These are phyloP conservation scores for Cardamine occulta DNA, from an alignment of 345 rosid genomes.

Conservation along the genomic window DNA sequence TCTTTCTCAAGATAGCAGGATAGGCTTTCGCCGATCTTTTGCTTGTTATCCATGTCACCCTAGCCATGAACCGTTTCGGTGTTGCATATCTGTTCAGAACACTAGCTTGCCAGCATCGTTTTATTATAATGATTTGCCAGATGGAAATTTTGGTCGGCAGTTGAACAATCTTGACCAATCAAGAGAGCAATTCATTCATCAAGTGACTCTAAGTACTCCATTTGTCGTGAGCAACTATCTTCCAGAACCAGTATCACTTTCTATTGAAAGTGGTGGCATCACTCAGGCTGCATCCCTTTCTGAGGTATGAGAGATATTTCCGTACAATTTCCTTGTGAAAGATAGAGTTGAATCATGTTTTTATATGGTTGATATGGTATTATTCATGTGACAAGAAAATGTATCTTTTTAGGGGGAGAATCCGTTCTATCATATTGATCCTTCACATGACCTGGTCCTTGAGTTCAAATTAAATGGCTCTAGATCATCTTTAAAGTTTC, in stretches of 20 bases:
- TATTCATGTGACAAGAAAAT: conserved; percentile 7
- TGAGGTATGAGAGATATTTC: conserved; percentile 64
- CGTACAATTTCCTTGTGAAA: conserved; percentile 30
- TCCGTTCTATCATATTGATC: conserved; percentile 85
- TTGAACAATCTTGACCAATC: conserved; percentile 48
- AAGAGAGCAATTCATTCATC: conserved; percentile 61
- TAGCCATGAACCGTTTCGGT: conserved; percentile 84
- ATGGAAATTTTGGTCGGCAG: conserved; percentile 42
- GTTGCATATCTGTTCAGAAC: conserved; percentile 76
- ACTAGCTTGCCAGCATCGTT: conserved; percentile 58
- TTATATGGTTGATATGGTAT: conserved; percentile 26
- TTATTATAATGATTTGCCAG: conserved; percentile 41
- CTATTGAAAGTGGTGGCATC: conserved; percentile 76
- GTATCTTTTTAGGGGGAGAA: conserved; percentile 60
- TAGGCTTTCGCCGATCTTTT: conserved; percentile 79
- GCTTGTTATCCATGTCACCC: conserved; percentile 95
- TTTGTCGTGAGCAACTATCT: conserved; percentile 72
- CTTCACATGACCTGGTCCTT: conserved; percentile 77
- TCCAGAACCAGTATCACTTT: conserved; percentile 68
- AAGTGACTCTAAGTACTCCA: conserved; percentile 76
- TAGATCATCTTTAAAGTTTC: conserved; percentile 65
- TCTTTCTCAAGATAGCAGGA: conserved; percentile 75
- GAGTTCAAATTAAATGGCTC: conserved; percentile 67
- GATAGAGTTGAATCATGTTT: conserved; percentile 25
- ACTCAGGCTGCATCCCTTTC: conserved; percentile 63